These are phyloP conservation scores for Aspergillus aculeatus DNA, from an alignment of 2,329 filamentous ascomycete species.

Conservation along the genomic window DNA sequence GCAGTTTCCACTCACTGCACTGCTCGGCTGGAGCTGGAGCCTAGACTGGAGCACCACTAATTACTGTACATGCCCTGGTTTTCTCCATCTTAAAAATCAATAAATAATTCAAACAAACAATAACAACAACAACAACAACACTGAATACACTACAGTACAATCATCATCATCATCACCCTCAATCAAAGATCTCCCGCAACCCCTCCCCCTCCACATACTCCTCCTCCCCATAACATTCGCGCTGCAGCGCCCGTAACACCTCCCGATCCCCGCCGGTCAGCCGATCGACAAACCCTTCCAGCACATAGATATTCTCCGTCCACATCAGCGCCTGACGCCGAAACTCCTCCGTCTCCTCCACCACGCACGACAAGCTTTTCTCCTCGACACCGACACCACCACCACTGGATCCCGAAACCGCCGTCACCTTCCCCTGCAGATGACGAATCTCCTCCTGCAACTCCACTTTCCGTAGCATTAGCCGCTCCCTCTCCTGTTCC, in stretches of 20 bases:
- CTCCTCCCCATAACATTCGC: conserved; percentile 53
- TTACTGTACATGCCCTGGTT: no score
- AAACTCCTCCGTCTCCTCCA: conserved; percentile 32
- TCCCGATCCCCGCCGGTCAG: conserved; percentile 46
- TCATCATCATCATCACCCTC: not conserved
- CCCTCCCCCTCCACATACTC: conserved; percentile 57
- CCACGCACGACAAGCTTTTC: conserved; percentile 34
- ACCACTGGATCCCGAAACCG: not conserved
- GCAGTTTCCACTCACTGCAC: conserved; percentile 16
- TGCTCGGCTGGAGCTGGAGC: no score
- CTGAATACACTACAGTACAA: not conserved
- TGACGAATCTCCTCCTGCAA: conserved; percentile 32
- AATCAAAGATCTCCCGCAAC: conserved; percentile 31
- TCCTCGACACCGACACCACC: conserved; percentile 1
- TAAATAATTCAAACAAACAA: not conserved
- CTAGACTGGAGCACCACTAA: no score
- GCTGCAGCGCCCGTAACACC: conserved; percentile 43
- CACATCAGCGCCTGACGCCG: conserved; percentile 32
- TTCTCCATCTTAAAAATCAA: conserved; percentile 1
- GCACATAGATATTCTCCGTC: conserved; percentile 47
- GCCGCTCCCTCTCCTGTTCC: conserved; percentile 20
- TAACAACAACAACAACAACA: not conserved
- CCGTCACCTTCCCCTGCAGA: conserved; percentile 26
- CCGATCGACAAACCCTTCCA: conserved; percentile 42
- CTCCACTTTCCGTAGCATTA: conserved; percentile 23